Base-by-base conservation (phyloP, 2,329 filamentous ascomycete species). In the Monosporascus sp. region DNA sequence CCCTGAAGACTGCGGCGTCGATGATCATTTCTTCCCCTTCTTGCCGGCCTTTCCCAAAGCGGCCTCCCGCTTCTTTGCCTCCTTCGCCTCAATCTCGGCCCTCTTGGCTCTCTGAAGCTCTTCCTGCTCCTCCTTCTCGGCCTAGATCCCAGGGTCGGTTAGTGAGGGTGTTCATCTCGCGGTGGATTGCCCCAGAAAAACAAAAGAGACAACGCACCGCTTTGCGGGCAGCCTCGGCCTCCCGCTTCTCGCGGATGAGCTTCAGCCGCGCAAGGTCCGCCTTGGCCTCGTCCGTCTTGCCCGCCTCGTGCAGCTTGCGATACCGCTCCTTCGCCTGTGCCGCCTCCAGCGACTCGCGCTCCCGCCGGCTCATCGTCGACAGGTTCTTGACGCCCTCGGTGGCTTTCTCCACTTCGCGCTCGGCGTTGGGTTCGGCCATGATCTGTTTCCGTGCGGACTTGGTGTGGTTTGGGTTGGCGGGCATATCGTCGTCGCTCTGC, bases 261-360 rank as follows among this genome's bases (percentile, higher is more conserved):
- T 79, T 85, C 66, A 99, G 75, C 52, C 94, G 83, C 55, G 91
- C 93, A 62, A 97, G 68, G 73, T 99, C 94, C 5, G 90, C 87
- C 70, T 90, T 88, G 48, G 93, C 92, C 79, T 97, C 90, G 56
- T 99, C 94, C 45, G 94, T 97, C 84, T 97, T 97, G 66, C 93
- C 93, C 67, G 91, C 88, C 53, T 91, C 90, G 66, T 97, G 93
- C 64, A 97, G 72, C 75, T 95, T 96, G 78, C 91, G 83, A 68
- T 96, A 97, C 61, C 86, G 82, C 77, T 96, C 92, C 71, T 91
- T 92, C 31, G 90, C 91, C 69, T 93, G 88, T 58, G 88, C 86
- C 1, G 92, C 92, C 74, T 96, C 88, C 36, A 94, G 67, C 2
- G 92, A 89, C 76, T 97, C 81, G 64, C 82, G 70, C 74, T 85